These are phyloP conservation scores for Sextonia rubra DNA, from an alignment of 164 flowering plant genomes.

Conservation along the genomic window DNA sequence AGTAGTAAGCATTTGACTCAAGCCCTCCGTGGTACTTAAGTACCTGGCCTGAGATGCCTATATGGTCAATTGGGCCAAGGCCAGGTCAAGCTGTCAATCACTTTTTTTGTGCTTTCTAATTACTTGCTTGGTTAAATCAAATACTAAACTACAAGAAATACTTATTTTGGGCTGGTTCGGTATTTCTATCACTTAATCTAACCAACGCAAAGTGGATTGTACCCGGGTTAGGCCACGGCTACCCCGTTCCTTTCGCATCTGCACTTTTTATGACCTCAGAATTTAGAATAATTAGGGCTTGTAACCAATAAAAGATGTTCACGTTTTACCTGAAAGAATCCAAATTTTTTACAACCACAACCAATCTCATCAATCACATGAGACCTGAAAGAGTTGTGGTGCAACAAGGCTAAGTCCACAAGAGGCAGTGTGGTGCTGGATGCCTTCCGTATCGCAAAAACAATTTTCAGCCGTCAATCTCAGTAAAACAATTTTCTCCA, in stretches of 20 bases:
- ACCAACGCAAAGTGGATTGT: not conserved
- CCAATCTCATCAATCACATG: slow-evolving; percentile 20
- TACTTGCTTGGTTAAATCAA: not conserved
- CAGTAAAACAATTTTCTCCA: no score
- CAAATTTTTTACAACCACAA: slow-evolving; percentile 35
- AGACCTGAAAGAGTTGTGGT: slow-evolving; percentile 19
- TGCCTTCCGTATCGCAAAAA: no score
- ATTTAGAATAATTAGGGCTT: not conserved
- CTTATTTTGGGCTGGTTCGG: no score
- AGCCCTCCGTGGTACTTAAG: no score
- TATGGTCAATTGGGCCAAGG: no score
- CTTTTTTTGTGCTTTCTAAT: no score
- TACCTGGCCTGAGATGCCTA: no score
- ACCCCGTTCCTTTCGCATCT: not conserved
- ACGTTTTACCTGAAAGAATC: slow-evolving; percentile 37
- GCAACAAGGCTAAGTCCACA: slow-evolving; percentile 24
- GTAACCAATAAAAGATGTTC: not conserved
- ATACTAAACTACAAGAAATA: not conserved
- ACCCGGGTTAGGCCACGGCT: not conserved
- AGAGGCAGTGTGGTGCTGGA: slow-evolving; percentile 16
- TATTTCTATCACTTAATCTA: not conserved
- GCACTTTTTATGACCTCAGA: not conserved
- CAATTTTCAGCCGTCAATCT: no score
- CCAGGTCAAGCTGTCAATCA: no score
- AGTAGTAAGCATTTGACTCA: no score